Percentiles rank a stretch among this genome's conserved stretches.
These are phyloP conservation scores for Chytriomyces sp. DNA, from an alignment of 192 early-diverging fungal genomes.

Conservation along the genomic window DNA sequence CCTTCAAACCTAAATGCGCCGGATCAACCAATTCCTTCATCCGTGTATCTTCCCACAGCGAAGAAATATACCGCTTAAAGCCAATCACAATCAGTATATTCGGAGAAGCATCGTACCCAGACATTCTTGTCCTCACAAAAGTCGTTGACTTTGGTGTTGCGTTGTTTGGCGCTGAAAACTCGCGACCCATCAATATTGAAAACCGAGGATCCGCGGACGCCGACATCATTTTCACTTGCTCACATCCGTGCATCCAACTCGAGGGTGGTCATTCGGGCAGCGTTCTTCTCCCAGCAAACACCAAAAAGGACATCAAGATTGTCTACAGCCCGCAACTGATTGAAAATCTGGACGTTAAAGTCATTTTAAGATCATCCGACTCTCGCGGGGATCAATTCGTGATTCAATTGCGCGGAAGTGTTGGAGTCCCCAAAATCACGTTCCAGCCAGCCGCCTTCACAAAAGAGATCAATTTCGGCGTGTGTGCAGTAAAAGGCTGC, in stretches of 20 bases:
- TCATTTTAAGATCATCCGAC: constrained; percentile 60
- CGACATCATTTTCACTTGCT: constrained; percentile 56
- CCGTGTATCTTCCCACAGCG: constrained; percentile 35
- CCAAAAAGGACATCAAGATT: constrained; percentile 51
- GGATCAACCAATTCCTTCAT: constrained; percentile 47
- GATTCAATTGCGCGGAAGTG: constrained; percentile 53
- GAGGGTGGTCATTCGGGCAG: constrained; percentile 38
- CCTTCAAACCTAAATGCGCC: constrained; percentile 49
- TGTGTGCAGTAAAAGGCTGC: constrained; percentile 48
- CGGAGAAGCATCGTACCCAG: constrained; percentile 63
- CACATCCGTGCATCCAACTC: constrained; percentile 53
- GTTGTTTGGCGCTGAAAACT: constrained; percentile 55
- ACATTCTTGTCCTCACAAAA: constrained; percentile 57
- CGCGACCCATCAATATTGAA: constrained; percentile 49
- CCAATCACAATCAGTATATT: constrained; percentile 42
- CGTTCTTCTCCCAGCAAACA: constrained; percentile 44
- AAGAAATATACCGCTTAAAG: constrained; percentile 40
- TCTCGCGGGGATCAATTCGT: constrained; percentile 62
- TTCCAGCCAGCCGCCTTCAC: constrained; percentile 48
- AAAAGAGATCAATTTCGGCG: constrained; percentile 59
- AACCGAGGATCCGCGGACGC: constrained; percentile 66
- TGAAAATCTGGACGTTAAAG: constrained; percentile 57
- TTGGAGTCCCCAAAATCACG: constrained; percentile 61
- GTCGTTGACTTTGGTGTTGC: constrained; percentile 64
- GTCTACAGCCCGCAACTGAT: constrained; percentile 60